A percentile compares a stretch with the other conserved stretches of the same genome.
phyloP scores from a whole-genome alignment of 129 eudicot species.

The Silybum marianum region DNA sequence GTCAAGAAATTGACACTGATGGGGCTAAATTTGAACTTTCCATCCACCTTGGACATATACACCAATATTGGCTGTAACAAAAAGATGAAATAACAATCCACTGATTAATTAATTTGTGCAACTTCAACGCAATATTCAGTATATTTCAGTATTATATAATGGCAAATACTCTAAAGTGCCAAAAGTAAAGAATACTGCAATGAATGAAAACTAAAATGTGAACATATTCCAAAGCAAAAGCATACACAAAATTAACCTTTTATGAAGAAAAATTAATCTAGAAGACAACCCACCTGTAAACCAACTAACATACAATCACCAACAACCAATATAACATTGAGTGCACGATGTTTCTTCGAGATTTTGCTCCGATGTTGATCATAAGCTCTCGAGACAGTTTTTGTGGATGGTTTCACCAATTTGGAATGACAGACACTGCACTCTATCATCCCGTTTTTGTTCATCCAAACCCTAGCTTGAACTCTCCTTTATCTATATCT shows the following conservation, averaged over 20 bases:
- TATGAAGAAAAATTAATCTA: not conserved
- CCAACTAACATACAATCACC: constrained; percentile 83
- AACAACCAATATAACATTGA: constrained; percentile 63
- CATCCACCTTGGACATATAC: constrained; percentile 83
- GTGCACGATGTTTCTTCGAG: constrained; percentile 59
- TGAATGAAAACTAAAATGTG: not conserved
- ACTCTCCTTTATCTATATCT: not conserved
- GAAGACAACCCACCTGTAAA: constrained; percentile 42
- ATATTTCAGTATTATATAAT: not conserved
- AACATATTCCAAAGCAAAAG: not conserved
- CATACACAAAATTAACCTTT: not conserved
- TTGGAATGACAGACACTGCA: constrained; percentile 84
- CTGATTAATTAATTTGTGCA: not conserved
- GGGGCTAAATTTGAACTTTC: constrained; percentile 79
- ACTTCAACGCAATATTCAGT: not conserved
- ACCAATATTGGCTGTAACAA: constrained; percentile 74
- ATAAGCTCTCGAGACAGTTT: constrained; percentile 64
- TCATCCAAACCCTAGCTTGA: constrained; percentile 29
- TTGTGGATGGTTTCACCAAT: constrained; percentile 50
- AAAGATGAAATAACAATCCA: not conserved
- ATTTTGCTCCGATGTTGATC: constrained; percentile 56
- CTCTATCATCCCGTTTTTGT: constrained; percentile 67
- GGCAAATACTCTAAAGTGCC: not conserved
- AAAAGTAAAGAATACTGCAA: not conserved
- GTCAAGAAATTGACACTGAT: constrained; percentile 82